phyloP scores from a whole-genome alignment of 768 basidiomycete species.

The Chalciporus piperatus region DNA sequence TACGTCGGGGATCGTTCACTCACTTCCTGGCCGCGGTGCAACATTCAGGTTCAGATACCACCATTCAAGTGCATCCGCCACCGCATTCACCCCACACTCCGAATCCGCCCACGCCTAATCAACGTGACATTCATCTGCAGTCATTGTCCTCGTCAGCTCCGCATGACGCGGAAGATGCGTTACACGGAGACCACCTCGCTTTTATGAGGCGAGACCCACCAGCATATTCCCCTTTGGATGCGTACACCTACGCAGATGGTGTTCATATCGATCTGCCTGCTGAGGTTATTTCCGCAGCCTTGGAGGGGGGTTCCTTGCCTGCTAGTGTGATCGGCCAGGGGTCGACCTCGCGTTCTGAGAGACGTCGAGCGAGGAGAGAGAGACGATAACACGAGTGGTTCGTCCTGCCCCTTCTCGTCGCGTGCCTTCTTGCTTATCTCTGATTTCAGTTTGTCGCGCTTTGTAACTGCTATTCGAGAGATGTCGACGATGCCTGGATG shows the following conservation, averaged over 20 bases:
- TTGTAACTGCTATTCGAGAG: slow-evolving; percentile 19
- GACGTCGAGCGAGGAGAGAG: slow-evolving; percentile 58
- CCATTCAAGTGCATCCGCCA: slow-evolving; percentile 70
- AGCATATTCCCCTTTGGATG: slow-evolving; percentile 85
- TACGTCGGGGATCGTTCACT: slow-evolving; percentile 63
- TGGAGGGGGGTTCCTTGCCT: slow-evolving; percentile 74
- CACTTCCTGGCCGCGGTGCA: slow-evolving; percentile 56
- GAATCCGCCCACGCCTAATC: slow-evolving; percentile 83
- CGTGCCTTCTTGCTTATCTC: slow-evolving; percentile 1
- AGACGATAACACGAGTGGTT: slow-evolving; percentile 27
- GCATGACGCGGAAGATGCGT: slow-evolving; percentile 18
- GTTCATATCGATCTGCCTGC: slow-evolving; percentile 93
- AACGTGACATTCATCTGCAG: slow-evolving; percentile 78
- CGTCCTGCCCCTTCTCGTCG: slow-evolving; percentile 5
- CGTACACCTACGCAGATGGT: slow-evolving; percentile 80
- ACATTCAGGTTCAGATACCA: slow-evolving; percentile 63
- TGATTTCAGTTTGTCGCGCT: slow-evolving; percentile 14
- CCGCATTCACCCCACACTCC: slow-evolving; percentile 78
- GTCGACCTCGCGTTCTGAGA: slow-evolving; percentile 45
- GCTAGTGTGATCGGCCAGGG: slow-evolving; percentile 53
- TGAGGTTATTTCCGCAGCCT: slow-evolving; percentile 84
- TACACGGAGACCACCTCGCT: slow-evolving; percentile 30
- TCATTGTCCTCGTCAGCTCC: slow-evolving; percentile 36
- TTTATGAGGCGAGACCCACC: slow-evolving; percentile 68
- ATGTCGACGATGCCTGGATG: slow-evolving; percentile 18